Conservation (phyloP, 331 rosid genomes). For the Pyrus hybrid region DNA sequence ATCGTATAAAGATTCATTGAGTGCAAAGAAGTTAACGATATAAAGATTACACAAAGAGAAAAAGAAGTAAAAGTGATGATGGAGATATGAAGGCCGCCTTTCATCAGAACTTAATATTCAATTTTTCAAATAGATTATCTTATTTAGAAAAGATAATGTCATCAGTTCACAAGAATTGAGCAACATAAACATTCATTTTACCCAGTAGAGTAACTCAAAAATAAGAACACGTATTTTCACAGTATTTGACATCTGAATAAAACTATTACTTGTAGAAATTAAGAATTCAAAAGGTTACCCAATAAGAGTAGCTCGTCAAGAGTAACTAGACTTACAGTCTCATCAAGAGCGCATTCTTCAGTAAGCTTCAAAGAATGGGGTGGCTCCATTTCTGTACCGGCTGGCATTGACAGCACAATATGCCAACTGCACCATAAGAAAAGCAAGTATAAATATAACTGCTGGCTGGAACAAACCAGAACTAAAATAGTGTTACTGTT, state of each 20-base stretch:
- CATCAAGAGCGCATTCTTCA: constrained; percentile 60
- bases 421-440: constrained; percentile 64
- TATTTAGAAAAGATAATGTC: neutral
- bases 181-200: neutral
- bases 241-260: neutral
- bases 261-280: neutral
- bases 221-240: neutral
- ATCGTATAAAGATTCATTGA: too few species aligned
- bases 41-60: neutral
- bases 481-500: neutral
- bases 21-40: neutral
- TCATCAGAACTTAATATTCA: neutral
- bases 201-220: neutral
- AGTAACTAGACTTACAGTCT: constrained; percentile 42
- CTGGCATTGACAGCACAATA: constrained; percentile 63
- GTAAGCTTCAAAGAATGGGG: constrained; percentile 63
- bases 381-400: constrained; percentile 35
- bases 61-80: neutral
- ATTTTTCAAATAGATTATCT: neutral
- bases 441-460: neutral
- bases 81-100: neutral
- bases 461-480: neutral
- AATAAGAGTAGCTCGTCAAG: neutral
- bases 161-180: neutral
- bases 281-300: constrained; percentile 4